Evolutionary conservation across 495 filamentous ascomycete genomes (phyloP).

Genomic region (Neurospora sp.): DNA sequence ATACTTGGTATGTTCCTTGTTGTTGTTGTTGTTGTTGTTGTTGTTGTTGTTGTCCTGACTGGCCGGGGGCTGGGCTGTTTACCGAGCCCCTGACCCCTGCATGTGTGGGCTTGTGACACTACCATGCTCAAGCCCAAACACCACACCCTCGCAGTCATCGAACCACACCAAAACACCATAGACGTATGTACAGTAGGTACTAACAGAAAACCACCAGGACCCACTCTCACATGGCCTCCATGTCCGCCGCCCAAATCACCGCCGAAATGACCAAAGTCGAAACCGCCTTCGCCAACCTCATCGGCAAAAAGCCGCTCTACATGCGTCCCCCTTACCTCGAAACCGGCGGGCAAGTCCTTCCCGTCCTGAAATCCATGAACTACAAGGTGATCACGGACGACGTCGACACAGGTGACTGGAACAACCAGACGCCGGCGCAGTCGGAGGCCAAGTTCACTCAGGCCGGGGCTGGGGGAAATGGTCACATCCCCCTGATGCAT

Average conservation of each 20-base stretch:
- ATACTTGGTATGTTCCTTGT: conserved; percentile 36
- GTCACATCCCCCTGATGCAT: conserved; percentile 47
- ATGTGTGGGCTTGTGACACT: neutral
- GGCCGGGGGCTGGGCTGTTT: neutral
- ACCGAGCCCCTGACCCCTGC: neutral
- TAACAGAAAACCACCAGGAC: conserved; percentile 11
- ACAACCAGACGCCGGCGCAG: conserved; percentile 33
- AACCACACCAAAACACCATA: neutral
- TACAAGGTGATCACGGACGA: conserved; percentile 48
- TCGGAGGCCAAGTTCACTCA: conserved; percentile 33
- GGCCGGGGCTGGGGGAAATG: conserved; percentile 37
- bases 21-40: neutral
- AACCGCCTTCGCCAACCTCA: conserved; percentile 40
- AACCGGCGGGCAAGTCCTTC: conserved; percentile 33
- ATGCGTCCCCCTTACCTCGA: conserved; percentile 44
- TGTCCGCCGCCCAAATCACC: conserved; percentile 29
- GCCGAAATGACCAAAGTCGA: conserved; percentile 42
- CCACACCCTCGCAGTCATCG: neutral
- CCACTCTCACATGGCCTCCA: conserved; percentile 34
- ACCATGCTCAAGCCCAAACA: neutral
- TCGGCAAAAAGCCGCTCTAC: conserved; percentile 44
- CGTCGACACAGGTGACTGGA: conserved; percentile 45
- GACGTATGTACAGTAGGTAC: too few relatives aligned
- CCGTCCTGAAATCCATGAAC: conserved; percentile 34
- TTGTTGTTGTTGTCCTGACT: neutral